Conservation (phyloP, 495 filamentous ascomycete genomes). For the Viridothelium virens region DNA sequence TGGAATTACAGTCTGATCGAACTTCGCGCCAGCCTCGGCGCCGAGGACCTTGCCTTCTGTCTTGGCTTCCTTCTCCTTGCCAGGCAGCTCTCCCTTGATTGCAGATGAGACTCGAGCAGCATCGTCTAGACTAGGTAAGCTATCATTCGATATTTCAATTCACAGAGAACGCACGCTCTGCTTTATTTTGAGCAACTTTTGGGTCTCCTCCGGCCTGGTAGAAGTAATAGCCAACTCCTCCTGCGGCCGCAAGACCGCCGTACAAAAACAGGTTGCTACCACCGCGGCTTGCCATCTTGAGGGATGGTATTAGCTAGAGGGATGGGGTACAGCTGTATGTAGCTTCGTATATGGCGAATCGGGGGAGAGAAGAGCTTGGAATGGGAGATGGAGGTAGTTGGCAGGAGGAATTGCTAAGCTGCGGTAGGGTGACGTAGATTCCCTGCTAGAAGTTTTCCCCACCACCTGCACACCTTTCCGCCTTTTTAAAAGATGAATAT, state of each 20-base stretch:
- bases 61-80: constrained; percentile 44
- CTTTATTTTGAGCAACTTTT: constrained; percentile 70
- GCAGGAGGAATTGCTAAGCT: no score
- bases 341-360: no score
- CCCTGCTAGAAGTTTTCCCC: no score
- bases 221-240: constrained; percentile 78
- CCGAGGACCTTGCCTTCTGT: constrained; percentile 45
- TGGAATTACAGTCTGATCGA: constrained; percentile 47
- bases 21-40: constrained; percentile 45
- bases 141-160: background rate
- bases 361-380: no score
- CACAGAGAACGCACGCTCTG: constrained; percentile 56
- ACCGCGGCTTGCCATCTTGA: constrained; percentile 2
- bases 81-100: constrained; percentile 55
- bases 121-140: constrained; percentile 46
- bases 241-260: constrained; percentile 52
- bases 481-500: no score
- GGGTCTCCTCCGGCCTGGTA: constrained; percentile 79
- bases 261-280: background rate
- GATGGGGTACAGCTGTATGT: no score
- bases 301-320: no score
- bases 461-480: no score
- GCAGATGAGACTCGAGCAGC: constrained; percentile 54
- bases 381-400: no score
- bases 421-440: no score